Base-by-base conservation (phyloP, 768 basidiomycete genomes). In the Amanita rubescens region DNA sequence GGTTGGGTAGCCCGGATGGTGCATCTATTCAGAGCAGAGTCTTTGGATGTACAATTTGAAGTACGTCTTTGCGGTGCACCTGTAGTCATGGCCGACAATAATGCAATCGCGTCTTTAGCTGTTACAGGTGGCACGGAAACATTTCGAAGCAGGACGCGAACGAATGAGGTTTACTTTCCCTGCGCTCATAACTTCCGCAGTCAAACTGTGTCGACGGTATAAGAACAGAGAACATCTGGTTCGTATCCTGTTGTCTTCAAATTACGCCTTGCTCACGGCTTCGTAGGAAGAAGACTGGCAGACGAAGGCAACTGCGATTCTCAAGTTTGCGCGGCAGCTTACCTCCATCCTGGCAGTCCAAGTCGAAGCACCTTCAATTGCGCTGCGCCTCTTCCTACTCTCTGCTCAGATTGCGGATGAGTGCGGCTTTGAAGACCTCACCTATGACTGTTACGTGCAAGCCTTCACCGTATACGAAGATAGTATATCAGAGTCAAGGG, bases 1-100 rank as follows among this genome's bases (percentile, higher is more conserved):
- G 96, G 96, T 0, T 99, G 96, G 96, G 83, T 97, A 14, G 95
- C 96, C 37, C 75, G 95, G 57, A 97, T 98, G 91, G 89, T 98
- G 2, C 96, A 99, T 73, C 67, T 98, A 30, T 96, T 98, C 81
- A 75, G 85, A 19, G 79, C 90, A 0, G 92, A 96, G 48, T 87
- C 90, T 24, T 67, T 97, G 58, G 87, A 80, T 59, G 80, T 85
- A 12, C 96, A 99, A 62, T 95, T 93, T 59, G 87, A 94, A 78
- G 94, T 90, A 55, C 24, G 82, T 65, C 27, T 30, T 45, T 11
- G 49, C 35, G 19, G n/a, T 53, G 12, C 22, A 25, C 9, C 27
- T 25, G 51, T 39, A 42, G 17, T 20, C 9, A 11, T 19, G 14
- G 19, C 49, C 38, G 27, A 43, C 20, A 44, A 30, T 33, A 33